These are phyloP conservation scores for Chrysoporthe austroafricana DNA, from an alignment of 2,329 filamentous ascomycete genomes.

Conservation along the genomic window DNA sequence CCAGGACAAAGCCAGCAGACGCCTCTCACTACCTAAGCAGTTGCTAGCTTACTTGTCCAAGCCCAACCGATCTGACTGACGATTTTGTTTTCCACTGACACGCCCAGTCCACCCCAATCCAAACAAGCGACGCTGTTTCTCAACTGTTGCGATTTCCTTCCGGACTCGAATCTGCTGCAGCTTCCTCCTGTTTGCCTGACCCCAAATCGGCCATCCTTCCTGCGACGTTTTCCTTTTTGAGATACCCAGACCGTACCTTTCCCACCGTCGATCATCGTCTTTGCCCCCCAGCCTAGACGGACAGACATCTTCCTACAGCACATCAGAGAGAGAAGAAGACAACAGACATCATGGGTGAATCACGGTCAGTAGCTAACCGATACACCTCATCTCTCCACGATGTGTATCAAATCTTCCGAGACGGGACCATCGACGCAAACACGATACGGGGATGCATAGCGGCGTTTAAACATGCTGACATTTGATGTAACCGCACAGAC, in stretches of 20 bases:
- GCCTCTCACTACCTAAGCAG: no score
- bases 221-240: constrained; percentile 17
- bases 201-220: not conserved
- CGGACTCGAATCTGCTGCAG: constrained; percentile 8
- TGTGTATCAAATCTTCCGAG: not conserved
- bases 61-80: not conserved
- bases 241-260: constrained; percentile 25
- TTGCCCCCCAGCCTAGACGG: not conserved
- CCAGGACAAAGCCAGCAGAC: constrained; percentile 9
- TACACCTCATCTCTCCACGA: not conserved
- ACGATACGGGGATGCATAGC: not conserved
- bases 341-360: constrained; percentile 62
- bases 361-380: constrained; percentile 49
- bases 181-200: constrained; percentile 11
- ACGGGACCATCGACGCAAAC: not conserved
- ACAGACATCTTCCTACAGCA: constrained; percentile 15
- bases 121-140: constrained; percentile 22
- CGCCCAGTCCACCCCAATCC: not conserved
- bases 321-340: constrained; percentile 20
- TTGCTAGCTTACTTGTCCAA: not conserved
- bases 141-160: constrained; percentile 24
- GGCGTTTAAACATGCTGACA: constrained; percentile 16
- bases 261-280: not conserved
- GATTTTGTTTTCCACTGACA: constrained; percentile 13
- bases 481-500: constrained; percentile 57